phyloP scores from a whole-genome alignment of 441 rosid genomes.

The Viola pubescens region DNA sequence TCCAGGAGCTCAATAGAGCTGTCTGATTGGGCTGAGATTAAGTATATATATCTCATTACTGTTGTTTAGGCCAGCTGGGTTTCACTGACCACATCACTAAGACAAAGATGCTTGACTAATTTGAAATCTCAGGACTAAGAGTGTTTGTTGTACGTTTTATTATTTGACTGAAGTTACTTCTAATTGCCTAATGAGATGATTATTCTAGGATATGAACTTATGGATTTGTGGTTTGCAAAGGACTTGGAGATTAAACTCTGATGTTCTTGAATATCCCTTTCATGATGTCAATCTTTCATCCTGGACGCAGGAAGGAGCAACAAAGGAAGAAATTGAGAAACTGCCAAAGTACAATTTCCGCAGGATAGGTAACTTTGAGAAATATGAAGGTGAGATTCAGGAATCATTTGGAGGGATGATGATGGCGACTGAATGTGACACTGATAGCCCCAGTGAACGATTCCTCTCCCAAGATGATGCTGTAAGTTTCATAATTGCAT shows the following conservation, averaged over 20 bases:
- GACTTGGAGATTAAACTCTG: neutral
- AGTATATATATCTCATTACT: too few species aligned
- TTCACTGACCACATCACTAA: too few species aligned
- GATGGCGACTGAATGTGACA: slow-evolving; percentile 65
- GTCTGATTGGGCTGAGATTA: too few species aligned
- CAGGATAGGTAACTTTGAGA: slow-evolving; percentile 31
- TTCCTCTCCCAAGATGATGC: slow-evolving; percentile 62
- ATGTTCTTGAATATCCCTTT: slow-evolving; percentile 2
- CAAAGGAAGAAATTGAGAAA: slow-evolving; percentile 74
- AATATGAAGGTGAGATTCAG: slow-evolving; percentile 34
- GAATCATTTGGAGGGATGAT: slow-evolving; percentile 53
- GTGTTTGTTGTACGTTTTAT: too few species aligned
- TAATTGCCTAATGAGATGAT: too few species aligned
- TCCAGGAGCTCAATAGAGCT: too few species aligned
- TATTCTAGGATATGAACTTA: too few species aligned
- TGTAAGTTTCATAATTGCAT: slow-evolving; percentile 33
- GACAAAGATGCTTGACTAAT: too few species aligned
- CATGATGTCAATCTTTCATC: neutral
- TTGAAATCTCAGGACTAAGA: too few species aligned
- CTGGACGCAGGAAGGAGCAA: slow-evolving; percentile 79
- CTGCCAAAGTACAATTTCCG: slow-evolving; percentile 61
- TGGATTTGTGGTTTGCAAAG: too few species aligned
- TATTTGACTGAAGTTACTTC: too few species aligned
- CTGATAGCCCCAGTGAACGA: slow-evolving; percentile 51
- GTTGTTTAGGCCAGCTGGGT: too few species aligned